Base-by-base conservation (phyloP, 805 yeast species). In the Tetrapisispora phaffii region DNA sequence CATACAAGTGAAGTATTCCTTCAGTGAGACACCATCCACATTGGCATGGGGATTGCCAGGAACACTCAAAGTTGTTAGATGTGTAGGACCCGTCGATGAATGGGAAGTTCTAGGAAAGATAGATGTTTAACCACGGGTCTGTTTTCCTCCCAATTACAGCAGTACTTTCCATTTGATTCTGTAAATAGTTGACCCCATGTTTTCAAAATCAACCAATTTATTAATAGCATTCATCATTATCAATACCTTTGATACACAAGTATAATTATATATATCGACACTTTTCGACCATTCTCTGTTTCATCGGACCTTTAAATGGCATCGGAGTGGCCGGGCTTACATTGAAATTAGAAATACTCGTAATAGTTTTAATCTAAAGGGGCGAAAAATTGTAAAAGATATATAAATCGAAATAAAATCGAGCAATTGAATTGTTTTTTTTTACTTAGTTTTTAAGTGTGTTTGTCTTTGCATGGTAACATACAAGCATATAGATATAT, bases 11-110 rank as follows among this genome's bases (percentile, higher is more conserved):
- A 40, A 48, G 19, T 62, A 63, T 62, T 40, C 44, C 3, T 54
- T 60, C 35, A 45, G 45, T 15, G 42, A 47, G 4, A 41, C 35
- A 9, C 54, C 61, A 12, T 31, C 45, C 3, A 39, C 53, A 1
- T 17, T 38, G 15, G 44, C 77, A 3, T 84, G 93, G 93, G 74
- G 71, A 39, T 77, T 81, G 7, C 85, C 86, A 2, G 80, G 82
- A 7, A 68, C 81, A 21, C 56, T 69, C 46, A 76, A 80, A 51
- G 71, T 84, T 44, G 85, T 84, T 7, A 69, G 70, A 17, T 81
- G 88, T 55, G 82, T 77, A 52, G 90, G 90, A 0, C 85, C 82
- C 4, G 79, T 79, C 6, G 74, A 70, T 39, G 75, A 79, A 45
- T 84, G 94, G 94, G 67, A 72, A 34, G 73, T 73, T 1, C 65